Conservation (phyloP, 2,329 filamentous ascomycete species). For the Penicillium sp. region DNA sequence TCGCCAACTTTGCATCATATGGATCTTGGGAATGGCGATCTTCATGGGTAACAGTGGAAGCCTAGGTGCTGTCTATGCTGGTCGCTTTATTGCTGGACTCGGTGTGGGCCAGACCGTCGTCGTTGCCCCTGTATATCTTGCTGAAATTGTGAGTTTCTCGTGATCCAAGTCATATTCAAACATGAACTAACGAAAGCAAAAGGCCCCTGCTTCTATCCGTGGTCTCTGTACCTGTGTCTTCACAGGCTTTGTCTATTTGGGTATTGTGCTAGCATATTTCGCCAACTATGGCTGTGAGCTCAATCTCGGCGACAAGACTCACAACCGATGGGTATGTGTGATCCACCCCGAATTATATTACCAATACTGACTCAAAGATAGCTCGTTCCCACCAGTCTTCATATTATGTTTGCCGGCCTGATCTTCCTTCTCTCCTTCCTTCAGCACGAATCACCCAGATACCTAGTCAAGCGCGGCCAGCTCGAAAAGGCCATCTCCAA, state of each 20-base stretch:
- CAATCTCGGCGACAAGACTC: slow-evolving; percentile 48
- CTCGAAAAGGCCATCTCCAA: slow-evolving; percentile 47
- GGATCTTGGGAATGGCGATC: slow-evolving; percentile 44
- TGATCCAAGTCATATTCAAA: neutral
- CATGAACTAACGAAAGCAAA: neutral
- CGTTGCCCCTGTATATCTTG: slow-evolving; percentile 65
- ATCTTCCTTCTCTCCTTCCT: slow-evolving; percentile 69
- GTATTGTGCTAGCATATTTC: slow-evolving; percentile 75
- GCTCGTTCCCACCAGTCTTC: slow-evolving; percentile 66
- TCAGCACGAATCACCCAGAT: slow-evolving; percentile 68
- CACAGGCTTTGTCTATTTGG: slow-evolving; percentile 65
- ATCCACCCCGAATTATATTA: slow-evolving; percentile 11
- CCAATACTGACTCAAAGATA: slow-evolving; percentile 13
- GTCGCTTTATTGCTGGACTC: slow-evolving; percentile 45
- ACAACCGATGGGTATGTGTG: slow-evolving; percentile 50
- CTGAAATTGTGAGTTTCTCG: slow-evolving; percentile 55
- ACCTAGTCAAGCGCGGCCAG: slow-evolving; percentile 63
- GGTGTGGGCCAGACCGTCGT: slow-evolving; percentile 46
- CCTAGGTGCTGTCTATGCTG: slow-evolving; percentile 44
- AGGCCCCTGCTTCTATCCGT: slow-evolving; percentile 62
- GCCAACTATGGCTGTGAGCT: slow-evolving; percentile 64
- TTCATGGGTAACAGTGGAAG: slow-evolving; percentile 43
- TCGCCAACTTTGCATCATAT: slow-evolving; percentile 42
- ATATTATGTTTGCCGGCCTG: slow-evolving; percentile 72
- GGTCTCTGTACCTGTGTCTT: slow-evolving; percentile 73